phyloP scores from a whole-genome alignment of 108 stramenopile species.

The Nannochloropsis gaditana region DNA sequence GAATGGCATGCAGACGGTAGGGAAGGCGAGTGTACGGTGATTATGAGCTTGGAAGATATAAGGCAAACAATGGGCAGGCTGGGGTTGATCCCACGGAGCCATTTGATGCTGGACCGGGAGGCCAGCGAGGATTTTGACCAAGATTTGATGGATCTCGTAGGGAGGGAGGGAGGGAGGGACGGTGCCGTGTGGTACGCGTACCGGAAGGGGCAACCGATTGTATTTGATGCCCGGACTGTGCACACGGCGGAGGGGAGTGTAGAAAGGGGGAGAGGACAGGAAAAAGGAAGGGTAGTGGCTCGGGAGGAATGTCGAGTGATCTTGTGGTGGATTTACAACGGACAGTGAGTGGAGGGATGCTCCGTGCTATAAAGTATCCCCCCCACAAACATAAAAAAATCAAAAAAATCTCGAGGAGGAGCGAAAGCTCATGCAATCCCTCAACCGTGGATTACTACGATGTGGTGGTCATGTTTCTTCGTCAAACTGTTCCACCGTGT shows the following conservation, averaged over 20 bases:
- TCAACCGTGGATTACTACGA: too few relatives aligned
- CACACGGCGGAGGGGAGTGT: not conserved
- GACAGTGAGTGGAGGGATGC: not conserved
- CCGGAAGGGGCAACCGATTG: not conserved
- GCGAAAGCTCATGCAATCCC: too few relatives aligned
- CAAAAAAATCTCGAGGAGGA: too few relatives aligned
- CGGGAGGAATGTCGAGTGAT: not conserved
- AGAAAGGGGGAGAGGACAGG: not conserved
- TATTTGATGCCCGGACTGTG: not conserved
- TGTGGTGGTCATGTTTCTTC: too few relatives aligned
- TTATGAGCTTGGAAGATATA: slow-evolving; percentile 16
- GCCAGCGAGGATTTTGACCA: not conserved
- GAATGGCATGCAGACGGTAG: slow-evolving; percentile 7
- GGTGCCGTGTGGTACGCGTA: not conserved
- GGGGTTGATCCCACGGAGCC: not conserved
- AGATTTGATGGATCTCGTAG: not conserved
- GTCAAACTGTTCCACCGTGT: too few relatives aligned
- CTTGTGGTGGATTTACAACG: slow-evolving; percentile 4
- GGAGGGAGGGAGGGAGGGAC: not conserved
- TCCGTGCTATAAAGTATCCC: too few relatives aligned
- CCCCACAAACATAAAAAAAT: too few relatives aligned
- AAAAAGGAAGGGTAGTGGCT: not conserved
- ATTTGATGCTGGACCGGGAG: not conserved
- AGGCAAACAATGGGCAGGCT: not conserved
- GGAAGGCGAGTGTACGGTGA: not conserved